Evolutionary conservation across 208 protist genomes (phyloP).

Genomic region (Acanthamoeba lenticulata): DNA sequence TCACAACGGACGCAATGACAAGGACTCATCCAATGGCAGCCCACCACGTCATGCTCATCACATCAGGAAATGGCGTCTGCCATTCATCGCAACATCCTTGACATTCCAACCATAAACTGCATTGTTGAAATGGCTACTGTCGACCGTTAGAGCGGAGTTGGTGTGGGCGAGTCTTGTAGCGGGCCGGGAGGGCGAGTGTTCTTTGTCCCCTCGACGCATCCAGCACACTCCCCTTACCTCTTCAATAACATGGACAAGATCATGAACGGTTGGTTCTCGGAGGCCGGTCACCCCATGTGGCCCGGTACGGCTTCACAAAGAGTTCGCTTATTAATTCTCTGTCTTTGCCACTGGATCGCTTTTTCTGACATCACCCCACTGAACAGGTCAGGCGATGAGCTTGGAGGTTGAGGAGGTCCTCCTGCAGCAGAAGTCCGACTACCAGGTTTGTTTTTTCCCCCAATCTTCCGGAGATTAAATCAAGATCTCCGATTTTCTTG

Average conservation of each 20-base stretch:
- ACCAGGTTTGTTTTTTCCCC: conserved; percentile 8
- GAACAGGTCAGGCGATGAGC: conserved; percentile 68
- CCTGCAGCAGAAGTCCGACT: conserved; percentile 63
- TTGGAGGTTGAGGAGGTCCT: conserved; percentile 70
- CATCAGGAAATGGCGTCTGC: no score
- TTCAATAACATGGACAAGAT: conserved; percentile 59
- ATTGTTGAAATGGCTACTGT: no score
- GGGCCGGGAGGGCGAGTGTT: background rate
- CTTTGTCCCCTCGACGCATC: conserved; percentile 12
- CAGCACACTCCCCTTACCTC: background rate
- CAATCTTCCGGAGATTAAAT: no score
- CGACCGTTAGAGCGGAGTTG: no score
- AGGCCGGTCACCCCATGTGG: conserved; percentile 51
- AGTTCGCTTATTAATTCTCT: background rate
- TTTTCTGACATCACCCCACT: background rate
- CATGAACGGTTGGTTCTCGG: conserved; percentile 65
- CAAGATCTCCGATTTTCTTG: background rate
- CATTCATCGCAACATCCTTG: no score
- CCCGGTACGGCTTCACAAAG: conserved; percentile 45
- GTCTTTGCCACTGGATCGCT: background rate
- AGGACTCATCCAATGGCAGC: no score
- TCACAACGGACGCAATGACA: no score
- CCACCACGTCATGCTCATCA: no score
- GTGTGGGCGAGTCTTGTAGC: background rate
- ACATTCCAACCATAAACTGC: no score